Evolutionary conservation across 2,329 filamentous ascomycete genomes (phyloP), one percentile per base, ranked within the genome.

Genomic region (Talaromyces sp.): DNA sequence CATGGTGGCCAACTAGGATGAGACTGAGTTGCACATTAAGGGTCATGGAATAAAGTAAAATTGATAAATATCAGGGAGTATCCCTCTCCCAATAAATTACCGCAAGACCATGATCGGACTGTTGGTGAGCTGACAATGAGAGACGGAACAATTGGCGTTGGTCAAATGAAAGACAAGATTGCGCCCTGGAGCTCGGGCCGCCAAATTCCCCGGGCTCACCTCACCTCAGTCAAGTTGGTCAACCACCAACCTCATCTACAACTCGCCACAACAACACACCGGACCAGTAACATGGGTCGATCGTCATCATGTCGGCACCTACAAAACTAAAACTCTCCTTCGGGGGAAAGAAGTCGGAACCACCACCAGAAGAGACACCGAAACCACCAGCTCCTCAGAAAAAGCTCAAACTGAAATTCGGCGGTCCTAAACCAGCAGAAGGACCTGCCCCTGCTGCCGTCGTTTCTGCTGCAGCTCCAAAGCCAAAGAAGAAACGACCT

Each of bases 321-420:
- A 71, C 70, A 10, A 65, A 69, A n/a, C 63, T 77, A 19, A 77
- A 77, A 62, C 70, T 77, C 58, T 76, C 71, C 35, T 70, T 77
- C 53, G 67, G 69, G 60, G 33, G 33, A 10, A 76, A 76, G 61
- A 70, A 70, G 56, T 52, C 67, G 25, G 53, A 54, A 40, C 64
- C 67, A 19, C 52, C 48, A 64, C 58, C 53, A 60, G 63, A 59
- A 60, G 64, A 36, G 57, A 65, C 51, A 40, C 64, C 25, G 36
- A 66, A 43, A 58, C 66, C 43, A 66, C 22, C 64, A 57, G 63
- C 64, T 40, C 67, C 63, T 63, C 72, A 69, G 53, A 69, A 62
- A 22, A 78, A 77, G 57, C 64, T 78, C 59, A 78, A 70, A 0
- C 64, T 77, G 1, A 78, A 77, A 62, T 71, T 76, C 41, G 56